Conservation (phyloP, 345 rosid genomes). For the Aegle marmelos region DNA sequence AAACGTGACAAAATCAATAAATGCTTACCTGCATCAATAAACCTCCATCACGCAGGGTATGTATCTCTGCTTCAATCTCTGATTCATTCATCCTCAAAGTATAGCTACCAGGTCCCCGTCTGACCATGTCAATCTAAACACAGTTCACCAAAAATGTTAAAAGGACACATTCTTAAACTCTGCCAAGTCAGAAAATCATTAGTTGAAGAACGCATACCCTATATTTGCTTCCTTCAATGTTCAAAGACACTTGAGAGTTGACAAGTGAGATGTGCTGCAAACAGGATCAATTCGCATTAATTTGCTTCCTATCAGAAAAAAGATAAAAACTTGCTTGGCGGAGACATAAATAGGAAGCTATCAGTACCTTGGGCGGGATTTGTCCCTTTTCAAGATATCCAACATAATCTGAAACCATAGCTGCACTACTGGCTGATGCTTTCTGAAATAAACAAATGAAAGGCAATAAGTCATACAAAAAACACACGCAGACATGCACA, state of each 20-base stretch:
- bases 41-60: conserved; percentile 98
- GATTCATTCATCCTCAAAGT: conserved; percentile 84
- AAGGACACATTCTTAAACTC: neutral
- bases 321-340: conserved; percentile 12
- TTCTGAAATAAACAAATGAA: conserved; percentile 50
- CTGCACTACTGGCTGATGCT: conserved; percentile 96
- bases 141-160: conserved; percentile 20
- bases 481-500: neutral
- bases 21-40: conserved; percentile 93
- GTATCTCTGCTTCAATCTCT: conserved; percentile 93
- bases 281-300: conserved; percentile 15
- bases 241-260: conserved; percentile 91
- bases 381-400: conserved; percentile 99
- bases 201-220: conserved; percentile 41
- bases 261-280: conserved; percentile 96
- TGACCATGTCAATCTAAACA: conserved; percentile 81
- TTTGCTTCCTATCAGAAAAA: conserved; percentile 11
- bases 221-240: conserved; percentile 99
- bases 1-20: neutral
- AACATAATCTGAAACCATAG: conserved; percentile 91
- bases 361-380: conserved; percentile 95
- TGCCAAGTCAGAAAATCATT: neutral
- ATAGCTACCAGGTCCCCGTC: conserved; percentile 96
- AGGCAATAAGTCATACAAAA: neutral
- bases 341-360: neutral